Conservation (phyloP, 257 asterid genomes). For the Catharanthus roseus region DNA sequence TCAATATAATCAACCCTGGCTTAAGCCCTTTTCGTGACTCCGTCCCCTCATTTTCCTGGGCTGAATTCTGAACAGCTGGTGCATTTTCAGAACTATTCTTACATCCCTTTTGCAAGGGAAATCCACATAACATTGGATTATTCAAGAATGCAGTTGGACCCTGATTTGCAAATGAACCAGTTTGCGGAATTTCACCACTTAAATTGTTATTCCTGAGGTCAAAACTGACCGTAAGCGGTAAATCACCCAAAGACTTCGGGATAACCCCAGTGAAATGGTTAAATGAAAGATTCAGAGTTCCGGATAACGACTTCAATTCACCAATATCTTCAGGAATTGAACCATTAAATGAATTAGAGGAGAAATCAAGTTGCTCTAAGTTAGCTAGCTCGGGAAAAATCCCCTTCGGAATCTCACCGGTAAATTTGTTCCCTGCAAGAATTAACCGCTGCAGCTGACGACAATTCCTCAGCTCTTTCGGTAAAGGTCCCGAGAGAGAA, state of each 20-base stretch:
- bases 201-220: slow-evolving; percentile 74
- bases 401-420: slow-evolving; percentile 65
- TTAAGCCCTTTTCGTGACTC: slow-evolving; percentile 51
- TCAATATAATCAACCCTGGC: slow-evolving; percentile 68
- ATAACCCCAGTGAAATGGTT: slow-evolving; percentile 67
- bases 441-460: slow-evolving; percentile 71
- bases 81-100: slow-evolving; percentile 38
- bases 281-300: slow-evolving; percentile 70
- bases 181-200: slow-evolving; percentile 84
- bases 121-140: slow-evolving; percentile 82
- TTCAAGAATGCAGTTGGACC: slow-evolving; percentile 89
- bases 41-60: slow-evolving; percentile 18
- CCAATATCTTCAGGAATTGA: slow-evolving; percentile 80
- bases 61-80: slow-evolving; percentile 30
- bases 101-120: slow-evolving; percentile 77
- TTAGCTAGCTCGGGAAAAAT: slow-evolving; percentile 76
- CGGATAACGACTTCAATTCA: slow-evolving; percentile 70
- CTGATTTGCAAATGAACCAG: slow-evolving; percentile 87
- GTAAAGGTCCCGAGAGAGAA: slow-evolving; percentile 64
- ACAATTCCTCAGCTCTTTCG: slow-evolving; percentile 62
- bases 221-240: slow-evolving; percentile 77
- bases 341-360: slow-evolving; percentile 56
- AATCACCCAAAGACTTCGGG: slow-evolving; percentile 70
- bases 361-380: slow-evolving; percentile 74
- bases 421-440: slow-evolving; percentile 51